Percentiles rank a stretch among this genome's conserved stretches.
Evolutionary conservation across 495 filamentous ascomycete species (phyloP).

Genomic region (Neurospora sublineolata): DNA sequence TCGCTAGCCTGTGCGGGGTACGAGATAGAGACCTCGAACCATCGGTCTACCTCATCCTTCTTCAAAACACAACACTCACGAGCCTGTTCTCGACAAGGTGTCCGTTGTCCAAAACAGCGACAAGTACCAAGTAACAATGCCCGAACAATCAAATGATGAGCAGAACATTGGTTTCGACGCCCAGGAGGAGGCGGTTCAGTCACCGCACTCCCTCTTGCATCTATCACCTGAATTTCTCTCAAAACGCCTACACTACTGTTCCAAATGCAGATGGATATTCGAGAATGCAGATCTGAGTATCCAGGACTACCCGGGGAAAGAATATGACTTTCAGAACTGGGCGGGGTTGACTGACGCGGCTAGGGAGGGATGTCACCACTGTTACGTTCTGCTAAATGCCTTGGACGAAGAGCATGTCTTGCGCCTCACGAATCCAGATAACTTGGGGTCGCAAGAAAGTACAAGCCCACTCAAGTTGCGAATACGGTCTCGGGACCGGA

Average conservation of each 20-base stretch:
- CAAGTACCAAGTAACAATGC: not conserved
- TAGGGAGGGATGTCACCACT: not conserved
- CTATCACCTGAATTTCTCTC: not conserved
- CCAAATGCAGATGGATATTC: not conserved
- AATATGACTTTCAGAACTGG: not conserved
- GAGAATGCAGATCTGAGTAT: not conserved
- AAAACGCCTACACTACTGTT: not conserved
- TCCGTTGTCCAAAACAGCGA: not conserved
- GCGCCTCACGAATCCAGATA: not conserved
- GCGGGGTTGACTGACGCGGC: not conserved
- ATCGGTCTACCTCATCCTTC: not conserved
- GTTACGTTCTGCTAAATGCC: not conserved
- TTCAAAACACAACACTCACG: not conserved
- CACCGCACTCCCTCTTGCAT: not conserved
- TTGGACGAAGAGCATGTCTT: not conserved
- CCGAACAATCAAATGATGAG: not conserved
- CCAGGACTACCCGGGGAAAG: not conserved
- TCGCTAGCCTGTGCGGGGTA: not conserved
- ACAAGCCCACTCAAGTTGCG: not conserved
- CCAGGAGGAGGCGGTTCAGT: not conserved
- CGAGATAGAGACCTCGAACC: not conserved
- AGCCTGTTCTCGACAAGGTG: not conserved
- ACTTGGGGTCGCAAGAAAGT: not conserved
- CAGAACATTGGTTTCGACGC: not conserved
- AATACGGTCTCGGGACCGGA: not conserved